A percentile compares a stretch with the other conserved stretches of the same genome.
Evolutionary conservation across 2,329 filamentous ascomycete genomes (phyloP).

Genomic region (Sclerotinia minor): DNA sequence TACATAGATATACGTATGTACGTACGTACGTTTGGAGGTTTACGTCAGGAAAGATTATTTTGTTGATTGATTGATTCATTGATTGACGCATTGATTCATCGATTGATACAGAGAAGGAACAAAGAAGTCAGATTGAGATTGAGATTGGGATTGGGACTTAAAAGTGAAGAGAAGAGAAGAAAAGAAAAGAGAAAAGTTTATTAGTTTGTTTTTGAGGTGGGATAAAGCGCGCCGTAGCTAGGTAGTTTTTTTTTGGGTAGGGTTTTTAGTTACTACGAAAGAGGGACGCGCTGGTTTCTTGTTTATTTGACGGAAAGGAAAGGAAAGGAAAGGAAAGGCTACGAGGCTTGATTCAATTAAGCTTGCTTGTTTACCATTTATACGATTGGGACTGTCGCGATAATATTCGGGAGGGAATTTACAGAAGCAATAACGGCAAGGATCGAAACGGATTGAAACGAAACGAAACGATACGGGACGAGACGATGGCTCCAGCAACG

Average conservation of each 20-base stretch:
- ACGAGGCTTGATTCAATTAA: background rate
- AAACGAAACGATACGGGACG: background rate
- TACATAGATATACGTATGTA: too few species aligned
- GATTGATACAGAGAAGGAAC: background rate
- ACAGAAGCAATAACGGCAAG: too few species aligned
- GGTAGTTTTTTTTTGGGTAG: too few species aligned
- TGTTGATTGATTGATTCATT: background rate
- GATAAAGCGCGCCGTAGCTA: background rate
- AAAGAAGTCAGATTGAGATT: background rate
- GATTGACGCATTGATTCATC: background rate
- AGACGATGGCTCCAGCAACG: constrained; percentile 14
- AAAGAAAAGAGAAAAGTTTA: too few species aligned
- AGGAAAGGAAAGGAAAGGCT: background rate
- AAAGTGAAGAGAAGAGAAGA: too few species aligned
- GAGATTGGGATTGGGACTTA: too few species aligned
- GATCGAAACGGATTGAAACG: background rate
- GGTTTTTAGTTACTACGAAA: too few species aligned
- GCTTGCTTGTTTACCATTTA: background rate
- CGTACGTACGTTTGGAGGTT: background rate
- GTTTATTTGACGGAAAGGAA: background rate
- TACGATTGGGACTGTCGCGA: background rate
- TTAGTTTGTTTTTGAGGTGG: background rate
- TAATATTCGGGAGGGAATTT: background rate
- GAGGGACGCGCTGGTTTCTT: background rate
- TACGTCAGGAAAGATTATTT: background rate